Evolutionary conservation across 495 filamentous ascomycete genomes (phyloP).

Genomic region (Talaromyces ruber): DNA sequence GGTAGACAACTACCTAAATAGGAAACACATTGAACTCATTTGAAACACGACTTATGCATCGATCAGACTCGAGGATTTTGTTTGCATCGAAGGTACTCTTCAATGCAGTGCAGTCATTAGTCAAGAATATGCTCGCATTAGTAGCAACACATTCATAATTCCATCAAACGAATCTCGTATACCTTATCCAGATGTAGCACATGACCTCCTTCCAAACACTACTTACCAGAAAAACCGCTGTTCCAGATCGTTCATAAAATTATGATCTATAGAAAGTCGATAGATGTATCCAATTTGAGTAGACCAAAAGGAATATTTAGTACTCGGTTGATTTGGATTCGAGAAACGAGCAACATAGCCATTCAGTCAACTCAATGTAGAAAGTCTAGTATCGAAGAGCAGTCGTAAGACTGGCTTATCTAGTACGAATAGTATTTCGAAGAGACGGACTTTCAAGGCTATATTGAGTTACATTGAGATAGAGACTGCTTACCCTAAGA

Average conservation of each 20-base stretch:
- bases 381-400: not conserved
- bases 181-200: not conserved
- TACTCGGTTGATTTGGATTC: not conserved
- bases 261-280: not conserved
- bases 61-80: not conserved
- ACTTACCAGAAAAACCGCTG: not conserved
- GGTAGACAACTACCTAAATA: not conserved
- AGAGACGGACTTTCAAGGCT: too few species aligned
- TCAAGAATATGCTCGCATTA: not conserved
- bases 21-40: not conserved
- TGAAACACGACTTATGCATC: not conserved
- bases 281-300: not conserved
- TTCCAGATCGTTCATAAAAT: not conserved
- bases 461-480: too few species aligned
- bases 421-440: not conserved
- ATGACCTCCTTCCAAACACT: not conserved
- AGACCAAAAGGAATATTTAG: not conserved
- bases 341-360: not conserved
- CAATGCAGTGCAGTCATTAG: not conserved
- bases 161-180: not conserved
- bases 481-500: too few species aligned
- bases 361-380: not conserved
- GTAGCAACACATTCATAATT: too few species aligned
- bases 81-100: not conserved
- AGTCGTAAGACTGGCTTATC: not conserved